Evolutionary conservation across 2,329 filamentous ascomycete genomes (phyloP), one percentile per base, ranked within the genome.

Genomic region (Fusarium robinianum): DNA sequence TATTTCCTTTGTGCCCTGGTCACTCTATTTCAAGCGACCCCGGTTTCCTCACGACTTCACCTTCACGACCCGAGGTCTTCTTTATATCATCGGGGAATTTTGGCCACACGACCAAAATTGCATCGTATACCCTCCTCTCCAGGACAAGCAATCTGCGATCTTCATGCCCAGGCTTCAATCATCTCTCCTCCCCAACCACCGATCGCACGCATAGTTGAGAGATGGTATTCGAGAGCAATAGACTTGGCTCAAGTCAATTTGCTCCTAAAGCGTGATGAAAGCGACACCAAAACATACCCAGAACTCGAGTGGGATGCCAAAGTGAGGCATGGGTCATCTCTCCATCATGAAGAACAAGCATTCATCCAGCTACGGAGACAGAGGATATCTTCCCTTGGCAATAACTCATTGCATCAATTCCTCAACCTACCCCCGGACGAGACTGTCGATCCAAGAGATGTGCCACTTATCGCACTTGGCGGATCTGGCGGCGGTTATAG

Each of bases 1-100:
- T 61, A 59, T 4, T 61, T 50, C 21, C 32, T 61, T 0, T 61
- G 57, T 11, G 55, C 51, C 8, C 21, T 61, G 7, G 49, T 61
- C 8, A 46, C 53, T 4, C 41, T 61, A 2, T 54, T 55, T 2
- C 50, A 61, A 41, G 43, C 57, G 2, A 54, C 58, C 0, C 55
- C 58, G 0, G 31, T 61, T 2, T 48, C 58, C 10, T 61, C 57
- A 1, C 33, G 45, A 5, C 21, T 57, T 4, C 30, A 19, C 5
- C n/a, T 46, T 5, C 21, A 30, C 11, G 32, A 41, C 6, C 25
- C 15, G 0, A 6, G 10, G 3, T 22, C 32, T 1, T 22, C 23
- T 0, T 34, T 54, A 21, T 29, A 17, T 2, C 51, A 16, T 5
- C 46, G 32, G 0, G 25, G 8, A 5, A 8, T 23, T 1, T 16